These are phyloP conservation scores for Plasmodium malariae DNA, from an alignment of 169 alveolate species.

Conservation along the genomic window DNA sequence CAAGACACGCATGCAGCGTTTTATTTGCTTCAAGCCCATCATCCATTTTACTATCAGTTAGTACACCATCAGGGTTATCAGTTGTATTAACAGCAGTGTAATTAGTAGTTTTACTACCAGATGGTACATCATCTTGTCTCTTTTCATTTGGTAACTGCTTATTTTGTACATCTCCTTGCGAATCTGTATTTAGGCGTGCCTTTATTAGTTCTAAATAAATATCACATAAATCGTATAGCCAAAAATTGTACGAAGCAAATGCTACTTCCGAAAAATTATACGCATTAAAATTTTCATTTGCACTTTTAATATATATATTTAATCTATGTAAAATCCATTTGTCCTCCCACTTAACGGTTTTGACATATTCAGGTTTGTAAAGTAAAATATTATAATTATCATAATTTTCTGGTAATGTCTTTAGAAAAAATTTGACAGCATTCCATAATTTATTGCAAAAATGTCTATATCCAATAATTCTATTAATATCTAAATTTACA, in stretches of 20 bases:
- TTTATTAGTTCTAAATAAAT: conserved; percentile 96
- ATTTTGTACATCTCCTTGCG: neutral
- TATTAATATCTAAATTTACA: conserved; percentile 96
- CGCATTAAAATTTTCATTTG: conserved; percentile 89
- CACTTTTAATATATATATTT: conserved; percentile 83
- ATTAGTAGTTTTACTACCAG: neutral
- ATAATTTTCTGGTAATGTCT: conserved; percentile 81
- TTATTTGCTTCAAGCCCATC: conserved; percentile 75
- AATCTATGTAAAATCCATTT: conserved; percentile 95
- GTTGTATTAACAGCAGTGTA: conserved; percentile 80
- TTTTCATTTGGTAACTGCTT: conserved; percentile 7
- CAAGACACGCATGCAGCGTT: conserved; percentile 88
- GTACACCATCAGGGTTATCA: conserved; percentile 70
- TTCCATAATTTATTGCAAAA: conserved; percentile 99
- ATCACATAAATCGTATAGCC: conserved; percentile 98
- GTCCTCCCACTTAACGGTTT: conserved; percentile 92
- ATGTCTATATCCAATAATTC: conserved; percentile 97
- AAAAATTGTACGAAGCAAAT: conserved; percentile 94
- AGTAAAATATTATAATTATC: conserved; percentile 81
- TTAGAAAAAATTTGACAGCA: conserved; percentile 94
- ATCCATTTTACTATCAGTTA: neutral
- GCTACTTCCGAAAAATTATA: conserved; percentile 96
- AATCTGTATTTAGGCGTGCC: conserved; percentile 83
- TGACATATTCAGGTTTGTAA: conserved; percentile 71
- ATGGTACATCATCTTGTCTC: conserved; percentile 18